phyloP scores from a whole-genome alignment of 2,329 filamentous ascomycete genomes.

The Talaromyces verruculosus region DNA sequence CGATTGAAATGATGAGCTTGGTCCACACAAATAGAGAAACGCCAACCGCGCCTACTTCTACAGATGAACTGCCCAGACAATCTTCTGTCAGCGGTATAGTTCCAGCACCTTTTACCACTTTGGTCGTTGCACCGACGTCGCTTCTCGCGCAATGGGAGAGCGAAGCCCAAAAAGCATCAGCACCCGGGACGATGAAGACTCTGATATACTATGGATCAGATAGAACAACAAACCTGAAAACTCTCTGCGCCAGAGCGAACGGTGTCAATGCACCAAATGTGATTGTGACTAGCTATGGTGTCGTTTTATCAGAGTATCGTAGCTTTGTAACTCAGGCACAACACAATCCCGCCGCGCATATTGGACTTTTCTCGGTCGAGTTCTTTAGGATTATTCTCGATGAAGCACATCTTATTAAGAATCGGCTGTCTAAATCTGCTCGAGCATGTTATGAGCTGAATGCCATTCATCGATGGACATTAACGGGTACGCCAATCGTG shows the following conservation, averaged over 20 bases:
- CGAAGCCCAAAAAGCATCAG: constrained; percentile 87
- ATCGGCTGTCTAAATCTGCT: constrained; percentile 84
- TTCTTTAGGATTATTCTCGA: constrained; percentile 96
- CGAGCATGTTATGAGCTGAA: constrained; percentile 90
- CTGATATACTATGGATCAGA: constrained; percentile 92
- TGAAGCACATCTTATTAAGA: constrained; percentile 93
- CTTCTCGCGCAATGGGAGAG: constrained; percentile 96
- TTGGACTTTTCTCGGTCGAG: constrained; percentile 82
- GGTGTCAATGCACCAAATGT: constrained; percentile 76
- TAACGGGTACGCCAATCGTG: constrained; percentile 95
- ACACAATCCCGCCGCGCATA: constrained; percentile 62
- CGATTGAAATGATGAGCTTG: constrained; percentile 95
- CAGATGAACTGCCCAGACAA: constrained; percentile 64
- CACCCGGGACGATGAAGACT: constrained; percentile 75
- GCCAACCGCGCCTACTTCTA: constrained; percentile 40
- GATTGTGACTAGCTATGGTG: constrained; percentile 92
- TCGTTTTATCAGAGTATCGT: constrained; percentile 84
- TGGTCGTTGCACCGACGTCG: constrained; percentile 97
- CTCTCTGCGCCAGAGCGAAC: constrained; percentile 74
- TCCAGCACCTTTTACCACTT: constrained; percentile 79
- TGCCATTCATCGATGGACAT: constrained; percentile 82
- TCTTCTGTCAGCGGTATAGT: constrained; percentile 60
- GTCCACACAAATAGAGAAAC: constrained; percentile 72
- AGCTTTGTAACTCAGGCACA: constrained; percentile 56
- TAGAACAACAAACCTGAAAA: constrained; percentile 74